These are phyloP conservation scores for Fennellomyces sp. DNA, from an alignment of 371 early-diverging fungal species.

Conservation along the genomic window DNA sequence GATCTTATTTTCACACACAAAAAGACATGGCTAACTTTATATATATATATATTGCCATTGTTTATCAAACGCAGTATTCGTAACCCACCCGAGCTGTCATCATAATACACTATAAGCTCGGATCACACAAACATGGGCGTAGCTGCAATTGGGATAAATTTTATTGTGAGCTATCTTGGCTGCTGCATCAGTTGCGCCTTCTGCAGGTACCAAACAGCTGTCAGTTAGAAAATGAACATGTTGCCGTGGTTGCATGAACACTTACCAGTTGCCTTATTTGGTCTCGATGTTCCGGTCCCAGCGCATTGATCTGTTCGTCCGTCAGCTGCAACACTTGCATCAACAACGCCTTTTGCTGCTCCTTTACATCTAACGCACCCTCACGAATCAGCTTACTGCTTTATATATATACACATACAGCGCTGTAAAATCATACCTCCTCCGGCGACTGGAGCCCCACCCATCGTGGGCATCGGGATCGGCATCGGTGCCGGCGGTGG, in stretches of 20 bases:
- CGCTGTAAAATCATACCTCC: too few species aligned
- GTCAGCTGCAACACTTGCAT: conserved; percentile 58
- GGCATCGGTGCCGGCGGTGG: conserved; percentile 32
- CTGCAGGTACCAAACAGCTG: not conserved
- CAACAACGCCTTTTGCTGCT: conserved; percentile 53
- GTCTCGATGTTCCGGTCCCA: conserved; percentile 56
- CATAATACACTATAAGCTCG: too few species aligned
- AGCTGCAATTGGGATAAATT: not conserved
- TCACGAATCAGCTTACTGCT: too few species aligned
- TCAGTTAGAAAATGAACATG: conserved; percentile 2
- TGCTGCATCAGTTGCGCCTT: conserved; percentile 7
- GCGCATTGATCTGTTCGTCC: conserved; percentile 54
- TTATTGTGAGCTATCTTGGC: conserved; percentile 1
- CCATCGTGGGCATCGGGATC: conserved; percentile 21
- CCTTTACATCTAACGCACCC: conserved; percentile 28
- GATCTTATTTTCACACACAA: not conserved
- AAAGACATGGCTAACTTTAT: not conserved
- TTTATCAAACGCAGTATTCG: not conserved
- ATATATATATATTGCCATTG: too few species aligned
- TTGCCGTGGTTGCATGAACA: too few species aligned
- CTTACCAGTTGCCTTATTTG: conserved; percentile 59
- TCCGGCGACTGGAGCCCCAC: not conserved
- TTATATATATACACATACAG: too few species aligned
- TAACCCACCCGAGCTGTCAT: not conserved
- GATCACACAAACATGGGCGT: too few species aligned